These are phyloP conservation scores for Vicia faba DNA, from an alignment of 306 rosid species.

Conservation along the genomic window DNA sequence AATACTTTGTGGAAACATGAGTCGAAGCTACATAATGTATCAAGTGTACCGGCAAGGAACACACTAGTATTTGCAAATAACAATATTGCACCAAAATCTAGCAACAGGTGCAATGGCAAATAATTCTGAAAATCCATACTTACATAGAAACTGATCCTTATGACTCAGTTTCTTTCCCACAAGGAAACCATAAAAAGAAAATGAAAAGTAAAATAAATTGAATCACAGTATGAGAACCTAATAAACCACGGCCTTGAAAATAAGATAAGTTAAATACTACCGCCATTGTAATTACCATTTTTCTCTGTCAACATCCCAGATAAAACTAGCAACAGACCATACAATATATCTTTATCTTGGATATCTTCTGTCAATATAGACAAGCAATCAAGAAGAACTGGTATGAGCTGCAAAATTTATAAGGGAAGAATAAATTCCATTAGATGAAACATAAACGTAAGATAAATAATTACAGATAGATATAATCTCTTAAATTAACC, in stretches of 20 bases:
- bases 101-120: constrained; percentile 27
- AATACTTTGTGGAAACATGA: constrained; percentile 20
- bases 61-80: neutral
- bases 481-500: constrained; percentile 55
- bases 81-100: constrained; percentile 20
- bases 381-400: constrained; percentile 73
- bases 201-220: constrained; percentile 19
- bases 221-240: constrained; percentile 19
- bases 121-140: constrained; percentile 12
- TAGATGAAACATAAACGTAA: neutral
- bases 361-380: constrained; percentile 59
- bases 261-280: constrained; percentile 24
- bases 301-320: constrained; percentile 84
- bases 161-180: constrained; percentile 19
- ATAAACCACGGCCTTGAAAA: constrained; percentile 7
- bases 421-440: constrained; percentile 19
- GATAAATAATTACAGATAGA: neutral
- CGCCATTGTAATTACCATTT: constrained; percentile 57
- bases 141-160: neutral
- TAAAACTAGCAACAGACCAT: constrained; percentile 76
- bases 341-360: constrained; percentile 68
- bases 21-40: constrained; percentile 15
- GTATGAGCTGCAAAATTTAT: constrained; percentile 72
- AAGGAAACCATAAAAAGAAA: constrained; percentile 18
- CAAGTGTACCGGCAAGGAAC: constrained; percentile 4